These are phyloP conservation scores for Thamnidium elegans DNA, from an alignment of 192 early-diverging fungal species.

Conservation along the genomic window DNA sequence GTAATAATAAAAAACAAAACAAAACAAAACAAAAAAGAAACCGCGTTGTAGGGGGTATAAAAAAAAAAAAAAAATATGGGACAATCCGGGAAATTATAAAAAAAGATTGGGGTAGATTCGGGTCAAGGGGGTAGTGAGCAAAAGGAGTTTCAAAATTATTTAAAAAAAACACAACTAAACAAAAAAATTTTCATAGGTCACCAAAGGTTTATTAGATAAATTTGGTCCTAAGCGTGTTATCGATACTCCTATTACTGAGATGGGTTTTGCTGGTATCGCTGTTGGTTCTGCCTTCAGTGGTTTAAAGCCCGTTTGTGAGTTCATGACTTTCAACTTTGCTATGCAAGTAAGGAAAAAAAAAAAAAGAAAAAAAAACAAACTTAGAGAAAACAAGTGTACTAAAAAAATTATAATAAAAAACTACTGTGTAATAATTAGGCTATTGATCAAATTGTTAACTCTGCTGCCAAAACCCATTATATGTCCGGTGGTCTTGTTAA, in stretches of 20 bases:
- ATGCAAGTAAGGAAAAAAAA: conserved; percentile 74
- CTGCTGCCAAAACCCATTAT: conserved; percentile 96
- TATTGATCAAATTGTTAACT: conserved; percentile 99
- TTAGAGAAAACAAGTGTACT: conserved; percentile 3
- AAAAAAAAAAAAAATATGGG: conserved; percentile 18
- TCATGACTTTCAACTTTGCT: conserved; percentile 99
- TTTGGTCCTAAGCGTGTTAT: conserved; percentile 95
- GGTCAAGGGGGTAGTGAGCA: neutral
- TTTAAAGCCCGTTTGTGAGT: conserved; percentile 96
- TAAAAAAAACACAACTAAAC: neutral
- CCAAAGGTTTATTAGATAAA: conserved; percentile 96
- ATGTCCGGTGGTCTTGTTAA: conserved; percentile 89
- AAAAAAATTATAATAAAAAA: neutral
- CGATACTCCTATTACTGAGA: conserved; percentile 98
- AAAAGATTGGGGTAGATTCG: conserved; percentile 19
- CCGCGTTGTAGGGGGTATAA: neutral
- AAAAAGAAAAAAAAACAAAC: neutral
- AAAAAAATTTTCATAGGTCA: conserved; percentile 60
- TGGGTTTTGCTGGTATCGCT: conserved; percentile 95
- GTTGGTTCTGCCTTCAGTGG: conserved; percentile 92
- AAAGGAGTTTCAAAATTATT: neutral
- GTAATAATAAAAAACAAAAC: conserved; percentile 42
- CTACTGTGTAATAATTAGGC: conserved; percentile 51
- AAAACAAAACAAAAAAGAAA: conserved; percentile 4
- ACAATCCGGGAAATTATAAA: conserved; percentile 31